Evolutionary conservation across 495 filamentous ascomycete species (phyloP).

Genomic region (Aspergillus olivimuriae): DNA sequence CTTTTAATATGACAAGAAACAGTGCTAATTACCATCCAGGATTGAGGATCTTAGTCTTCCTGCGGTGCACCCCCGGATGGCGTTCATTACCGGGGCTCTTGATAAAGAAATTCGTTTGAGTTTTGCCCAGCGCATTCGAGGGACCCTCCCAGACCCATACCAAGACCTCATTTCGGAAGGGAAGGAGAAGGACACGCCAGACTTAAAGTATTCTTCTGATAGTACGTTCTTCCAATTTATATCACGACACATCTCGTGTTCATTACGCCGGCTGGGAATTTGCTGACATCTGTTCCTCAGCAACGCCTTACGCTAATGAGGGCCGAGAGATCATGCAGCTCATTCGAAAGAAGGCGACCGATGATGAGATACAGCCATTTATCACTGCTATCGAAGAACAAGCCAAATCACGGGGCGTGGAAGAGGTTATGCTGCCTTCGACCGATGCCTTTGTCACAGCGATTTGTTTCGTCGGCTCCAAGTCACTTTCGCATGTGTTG

Average conservation of each 20-base stretch:
- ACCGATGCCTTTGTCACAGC: constrained; percentile 91
- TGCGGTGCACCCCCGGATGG: constrained; percentile 76
- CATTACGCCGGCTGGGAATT: constrained; percentile 1
- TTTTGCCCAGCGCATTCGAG: constrained; percentile 93
- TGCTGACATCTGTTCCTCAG: constrained; percentile 36
- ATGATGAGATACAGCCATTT: constrained; percentile 71
- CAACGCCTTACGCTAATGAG: constrained; percentile 72
- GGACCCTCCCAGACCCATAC: constrained; percentile 82
- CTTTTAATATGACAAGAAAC: not conserved
- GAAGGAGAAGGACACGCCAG: constrained; percentile 88
- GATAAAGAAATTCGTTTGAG: constrained; percentile 97
- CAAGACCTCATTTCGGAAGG: constrained; percentile 72
- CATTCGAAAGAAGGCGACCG: constrained; percentile 74
- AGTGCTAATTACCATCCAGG: constrained; percentile 31
- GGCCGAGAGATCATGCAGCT: constrained; percentile 72
- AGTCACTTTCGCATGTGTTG: constrained; percentile 91
- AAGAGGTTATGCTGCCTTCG: constrained; percentile 70
- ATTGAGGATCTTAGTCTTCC: constrained; percentile 76
- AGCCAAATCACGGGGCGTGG: constrained; percentile 57
- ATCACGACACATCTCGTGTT: not conserved
- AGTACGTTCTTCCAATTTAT: constrained; percentile 44
- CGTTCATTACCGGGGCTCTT: constrained; percentile 81
- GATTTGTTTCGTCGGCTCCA: constrained; percentile 86
- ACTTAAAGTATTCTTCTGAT: constrained; percentile 83
- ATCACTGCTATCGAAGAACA: constrained; percentile 71